Base-by-base conservation (phyloP, 208 protist species). In the Naegleria lovaniensis region DNA sequence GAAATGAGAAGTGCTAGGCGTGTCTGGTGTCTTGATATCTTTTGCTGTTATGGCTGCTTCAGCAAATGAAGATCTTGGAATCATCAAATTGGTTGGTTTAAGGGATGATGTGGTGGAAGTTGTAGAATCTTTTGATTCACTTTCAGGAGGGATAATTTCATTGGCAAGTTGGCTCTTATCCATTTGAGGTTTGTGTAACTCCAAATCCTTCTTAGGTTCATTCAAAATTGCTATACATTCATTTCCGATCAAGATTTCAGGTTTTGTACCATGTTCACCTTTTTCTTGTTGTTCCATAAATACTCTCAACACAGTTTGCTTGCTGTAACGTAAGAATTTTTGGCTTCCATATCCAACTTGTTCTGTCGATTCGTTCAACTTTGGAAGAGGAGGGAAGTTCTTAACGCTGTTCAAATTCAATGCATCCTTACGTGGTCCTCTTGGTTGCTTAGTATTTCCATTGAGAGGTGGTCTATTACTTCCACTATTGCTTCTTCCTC, bases 301-400 rank as follows among this genome's bases (percentile, higher is more conserved):
- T 29, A 51, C 83, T n/a, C 15, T 51, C 16, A 87, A 16, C 13
- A 87, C 41, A 51, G 40, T 38, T 41, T 51, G 40, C 83, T 87
- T 87, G 7, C 22, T 41, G 29, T 87, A 87, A 29, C 22, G 19
- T 7, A 87, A 40, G 83, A 40, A 87, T n/a, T 87, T 51, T 29
- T 87, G 29, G 29, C 29, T 51, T 25, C 41, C 33, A n/a, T 87
- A 87, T 9, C 83, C 83, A 51, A 19, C 33, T 25, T 33, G 83
- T 52, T 87, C 83, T 51, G 83, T 38, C 7, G 43, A 48, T 51
- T 51, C 41, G n/a, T 22, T 29, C 40, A 87, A 51, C 19, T 22
- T 51, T 51, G 83, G 83, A 87, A 87, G 83, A 51, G 83, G 83
- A 9, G 83, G 83, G 83, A 87, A 87, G 38, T 19, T 87, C 83